A percentile compares a stretch with the other conserved stretches of the same genome.
Evolutionary conservation across 257 asterid genomes (phyloP).

Genomic region (Striga asiatica): DNA sequence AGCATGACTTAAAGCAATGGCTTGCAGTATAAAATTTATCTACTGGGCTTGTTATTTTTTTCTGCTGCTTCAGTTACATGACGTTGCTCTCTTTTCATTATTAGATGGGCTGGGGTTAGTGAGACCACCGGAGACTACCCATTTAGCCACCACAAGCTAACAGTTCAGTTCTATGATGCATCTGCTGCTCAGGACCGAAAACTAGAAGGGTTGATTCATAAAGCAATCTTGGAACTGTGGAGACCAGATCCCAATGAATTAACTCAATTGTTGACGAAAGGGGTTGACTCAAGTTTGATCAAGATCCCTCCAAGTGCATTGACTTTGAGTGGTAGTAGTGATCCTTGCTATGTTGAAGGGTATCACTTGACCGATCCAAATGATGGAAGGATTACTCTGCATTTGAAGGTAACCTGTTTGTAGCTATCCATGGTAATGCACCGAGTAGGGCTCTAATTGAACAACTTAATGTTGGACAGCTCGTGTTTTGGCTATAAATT

Average conservation of each 20-base stretch:
- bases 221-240: slow-evolving; percentile 87
- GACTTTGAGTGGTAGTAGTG: slow-evolving; percentile 83
- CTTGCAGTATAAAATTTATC: slow-evolving; percentile 2
- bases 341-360: slow-evolving; percentile 91
- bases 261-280: slow-evolving; percentile 59
- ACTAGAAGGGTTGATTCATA: slow-evolving; percentile 81
- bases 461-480: background rate
- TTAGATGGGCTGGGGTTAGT: slow-evolving; percentile 79
- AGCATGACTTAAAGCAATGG: background rate
- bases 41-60: background rate
- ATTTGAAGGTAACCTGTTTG: slow-evolving; percentile 52
- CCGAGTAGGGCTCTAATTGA: background rate
- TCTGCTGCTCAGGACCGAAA: slow-evolving; percentile 90
- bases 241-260: slow-evolving; percentile 84
- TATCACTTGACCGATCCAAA: slow-evolving; percentile 82
- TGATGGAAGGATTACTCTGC: slow-evolving; percentile 82
- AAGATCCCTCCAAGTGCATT: slow-evolving; percentile 71
- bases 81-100: slow-evolving; percentile 17
- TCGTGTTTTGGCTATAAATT: slow-evolving; percentile 2
- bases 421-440: background rate
- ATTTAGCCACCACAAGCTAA: slow-evolving; percentile 85
- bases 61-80: slow-evolving; percentile 9
- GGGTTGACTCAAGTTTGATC: slow-evolving; percentile 49
- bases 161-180: slow-evolving; percentile 81
- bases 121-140: slow-evolving; percentile 88